Percentiles rank a stretch among this genome's conserved stretches.
phyloP scores from a whole-genome alignment of 164 flowering plant genomes.

The Vitis rotundifolia region DNA sequence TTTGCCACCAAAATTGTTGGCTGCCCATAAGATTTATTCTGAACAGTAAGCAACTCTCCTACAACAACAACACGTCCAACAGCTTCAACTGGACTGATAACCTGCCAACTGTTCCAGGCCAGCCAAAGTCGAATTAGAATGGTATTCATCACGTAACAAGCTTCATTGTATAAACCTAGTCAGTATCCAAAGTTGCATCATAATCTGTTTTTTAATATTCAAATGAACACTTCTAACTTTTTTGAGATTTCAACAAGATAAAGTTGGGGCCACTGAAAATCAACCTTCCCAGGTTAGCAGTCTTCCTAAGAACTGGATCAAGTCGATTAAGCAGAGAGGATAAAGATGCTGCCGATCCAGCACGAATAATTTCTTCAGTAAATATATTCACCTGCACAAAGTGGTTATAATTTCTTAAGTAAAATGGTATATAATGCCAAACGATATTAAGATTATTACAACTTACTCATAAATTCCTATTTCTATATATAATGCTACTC shows the following conservation, averaged over 20 bases:
- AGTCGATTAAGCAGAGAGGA: conserved; percentile 90
- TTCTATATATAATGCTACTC: no score
- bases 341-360: conserved; percentile 97
- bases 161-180: not conserved
- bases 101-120: conserved; percentile 88
- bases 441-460: no score
- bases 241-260: conserved; percentile 10
- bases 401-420: conserved; percentile 1
- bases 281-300: conserved; percentile 93
- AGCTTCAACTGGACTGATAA: conserved; percentile 93
- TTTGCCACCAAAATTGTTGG: conserved; percentile 91
- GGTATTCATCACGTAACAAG: not conserved
- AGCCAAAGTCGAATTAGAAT: conserved; percentile 24
- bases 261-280: conserved; percentile 1
- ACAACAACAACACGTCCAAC: conserved; percentile 82
- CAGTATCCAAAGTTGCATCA: not conserved
- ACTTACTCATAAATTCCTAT: no score
- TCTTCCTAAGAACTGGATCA: conserved; percentile 88
- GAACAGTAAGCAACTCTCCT: conserved; percentile 89
- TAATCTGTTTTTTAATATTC: not conserved
- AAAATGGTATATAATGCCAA: not conserved
- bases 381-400: conserved; percentile 76
- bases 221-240: not conserved
- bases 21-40: conserved; percentile 66
- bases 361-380: conserved; percentile 96